Evolutionary conservation across 257 asterid species (phyloP), one percentile per base, ranked within the genome.

Genomic region (Misopates orontium): DNA sequence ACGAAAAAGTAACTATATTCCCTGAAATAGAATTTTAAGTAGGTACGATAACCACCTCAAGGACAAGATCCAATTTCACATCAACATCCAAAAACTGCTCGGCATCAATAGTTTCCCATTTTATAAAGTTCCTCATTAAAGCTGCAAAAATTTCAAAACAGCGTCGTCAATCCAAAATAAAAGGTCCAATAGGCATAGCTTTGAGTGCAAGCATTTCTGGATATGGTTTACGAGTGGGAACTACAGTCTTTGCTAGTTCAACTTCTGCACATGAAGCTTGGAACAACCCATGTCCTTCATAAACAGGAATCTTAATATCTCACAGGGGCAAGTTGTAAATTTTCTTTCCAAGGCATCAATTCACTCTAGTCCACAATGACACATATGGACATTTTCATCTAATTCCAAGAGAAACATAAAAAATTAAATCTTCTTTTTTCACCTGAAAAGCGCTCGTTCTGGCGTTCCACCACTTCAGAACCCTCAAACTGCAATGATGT

Each of bases 361-460:
- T 10, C 10, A 44, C 23, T 49, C 19, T 10, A 22, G 15, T 48
- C 41, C 22, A 20, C 53, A 20, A 15, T 19, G 40, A 41, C 49
- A 61, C 25, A 39, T 41, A 20, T 17, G 17, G 10, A 56, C 53
- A 10, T 15, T 8, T 20, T 55, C 15, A 54, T 41, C 17, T 24
- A 42, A 44, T 14, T 17, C 16, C 11, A 60, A 10, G 11, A 40
- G 28, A 28, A 36, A 48, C 15, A 8, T 10, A 25, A n/a, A n/a
- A n/a, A 64, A 4, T 63, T 25, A 5, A 12, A 28, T 28, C 8
- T 15, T n/a, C 6, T 18, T 49, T 8, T 11, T 14, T 12, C 75
- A 89, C 96, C 96, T 81, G 90, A 78, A 77, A 89, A 89, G 49
- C 72, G 90, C 57, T 89, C 87, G 56, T 86, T 89, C 75, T 89